Conservation (phyloP, 331 rosid species). For the Pyrus hybrid region DNA sequence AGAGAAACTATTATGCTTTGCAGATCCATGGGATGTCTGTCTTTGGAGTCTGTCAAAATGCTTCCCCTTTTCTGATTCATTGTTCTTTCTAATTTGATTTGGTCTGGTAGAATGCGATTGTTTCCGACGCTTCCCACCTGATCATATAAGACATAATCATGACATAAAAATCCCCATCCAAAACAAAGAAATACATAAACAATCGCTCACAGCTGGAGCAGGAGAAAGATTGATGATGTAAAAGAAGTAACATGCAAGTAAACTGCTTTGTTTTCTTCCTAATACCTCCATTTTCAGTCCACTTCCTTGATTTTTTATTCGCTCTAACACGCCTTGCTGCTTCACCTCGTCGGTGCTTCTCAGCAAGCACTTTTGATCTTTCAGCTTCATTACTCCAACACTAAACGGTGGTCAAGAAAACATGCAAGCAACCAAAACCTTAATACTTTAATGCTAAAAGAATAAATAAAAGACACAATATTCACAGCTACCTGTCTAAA, state of each 20-base stretch:
- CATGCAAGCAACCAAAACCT: conserved; percentile 16
- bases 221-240: not conserved
- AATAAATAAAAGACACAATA: not conserved
- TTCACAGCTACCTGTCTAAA: conserved; percentile 48
- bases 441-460: not conserved
- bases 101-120: conserved; percentile 24
- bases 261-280: not conserved
- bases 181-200: not conserved
- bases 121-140: conserved; percentile 26
- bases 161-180: not conserved
- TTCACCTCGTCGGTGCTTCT: conserved; percentile 70
- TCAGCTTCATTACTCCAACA: conserved; percentile 65
- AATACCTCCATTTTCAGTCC: conserved; percentile 32
- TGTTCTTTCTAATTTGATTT: conserved; percentile 20
- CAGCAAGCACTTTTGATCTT: conserved; percentile 55
- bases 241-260: not conserved
- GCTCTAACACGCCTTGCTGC: conserved; percentile 60
- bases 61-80: conserved; percentile 21
- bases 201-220: not conserved
- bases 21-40: not conserved
- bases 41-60: conserved; percentile 17
- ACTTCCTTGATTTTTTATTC: conserved; percentile 25
- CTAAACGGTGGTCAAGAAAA: conserved; percentile 27
- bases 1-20: not conserved
- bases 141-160: not conserved